Percentiles rank a stretch among this genome's conserved stretches.
Evolutionary conservation across 176 grass and related monocot genomes (phyloP).

Genomic region (Puccinellia tenuiflora): DNA sequence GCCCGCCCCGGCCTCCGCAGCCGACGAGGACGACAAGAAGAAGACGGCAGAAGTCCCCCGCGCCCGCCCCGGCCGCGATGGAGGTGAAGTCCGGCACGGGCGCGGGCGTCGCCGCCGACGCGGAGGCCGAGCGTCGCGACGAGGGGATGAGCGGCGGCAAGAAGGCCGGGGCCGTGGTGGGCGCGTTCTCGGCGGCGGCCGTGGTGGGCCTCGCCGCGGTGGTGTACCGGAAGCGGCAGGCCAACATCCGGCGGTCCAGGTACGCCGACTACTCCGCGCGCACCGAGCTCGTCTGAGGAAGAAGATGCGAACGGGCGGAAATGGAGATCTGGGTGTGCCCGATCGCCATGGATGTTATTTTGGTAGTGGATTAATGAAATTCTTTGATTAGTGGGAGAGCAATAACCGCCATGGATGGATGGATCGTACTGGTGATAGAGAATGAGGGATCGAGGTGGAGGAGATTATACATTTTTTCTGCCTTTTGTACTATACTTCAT

Average conservation of each 20-base stretch:
- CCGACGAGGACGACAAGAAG: too few relatives aligned
- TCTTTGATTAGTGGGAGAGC: background rate
- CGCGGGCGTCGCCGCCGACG: background rate
- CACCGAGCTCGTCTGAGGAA: slow-evolving; percentile 55
- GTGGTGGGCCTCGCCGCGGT: slow-evolving; percentile 37
- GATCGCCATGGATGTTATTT: too few relatives aligned
- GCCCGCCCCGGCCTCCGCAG: background rate
- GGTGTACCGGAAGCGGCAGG: slow-evolving; percentile 63
- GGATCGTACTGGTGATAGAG: too few relatives aligned
- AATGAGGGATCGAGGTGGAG: background rate
- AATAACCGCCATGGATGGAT: background rate
- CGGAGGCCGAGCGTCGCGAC: slow-evolving; percentile 2
- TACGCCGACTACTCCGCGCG: slow-evolving; percentile 67
- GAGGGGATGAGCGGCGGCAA: slow-evolving; percentile 33
- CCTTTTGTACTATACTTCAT: too few relatives aligned
- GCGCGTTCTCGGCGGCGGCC: slow-evolving; percentile 43
- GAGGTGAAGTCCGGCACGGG: background rate
- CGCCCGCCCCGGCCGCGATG: slow-evolving; percentile 23
- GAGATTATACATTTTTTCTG: background rate
- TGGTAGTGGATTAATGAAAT: too few relatives aligned
- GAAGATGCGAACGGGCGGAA: too few relatives aligned
- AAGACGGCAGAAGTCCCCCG: background rate
- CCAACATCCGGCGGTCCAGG: slow-evolving; percentile 74
- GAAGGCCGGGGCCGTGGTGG: slow-evolving; percentile 59
- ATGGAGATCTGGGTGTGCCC: too few relatives aligned